A percentile compares a stretch with the other conserved stretches of the same genome.
These are phyloP conservation scores for Sclerotinia glacialis DNA, from an alignment of 2,329 filamentous ascomycete genomes.

Conservation along the genomic window DNA sequence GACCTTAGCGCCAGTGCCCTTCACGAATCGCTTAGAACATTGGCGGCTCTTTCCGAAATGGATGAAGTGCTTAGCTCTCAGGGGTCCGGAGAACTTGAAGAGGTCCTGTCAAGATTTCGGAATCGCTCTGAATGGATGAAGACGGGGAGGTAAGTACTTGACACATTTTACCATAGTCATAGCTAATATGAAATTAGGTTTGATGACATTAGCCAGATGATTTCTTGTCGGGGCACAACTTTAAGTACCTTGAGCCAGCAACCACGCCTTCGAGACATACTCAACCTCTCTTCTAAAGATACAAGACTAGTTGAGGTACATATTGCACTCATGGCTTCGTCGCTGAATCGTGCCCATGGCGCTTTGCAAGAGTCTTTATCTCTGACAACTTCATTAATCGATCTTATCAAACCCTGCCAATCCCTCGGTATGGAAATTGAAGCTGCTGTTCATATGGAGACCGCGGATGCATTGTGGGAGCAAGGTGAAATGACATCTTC, in stretches of 20 bases:
- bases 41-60: slow-evolving; percentile 77
- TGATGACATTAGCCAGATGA: slow-evolving; percentile 72
- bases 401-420: slow-evolving; percentile 68
- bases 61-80: slow-evolving; percentile 69
- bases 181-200: slow-evolving; percentile 50
- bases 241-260: slow-evolving; percentile 77
- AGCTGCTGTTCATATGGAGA: slow-evolving; percentile 74
- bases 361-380: slow-evolving; percentile 84
- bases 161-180: background rate
- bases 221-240: slow-evolving; percentile 79
- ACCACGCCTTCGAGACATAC: slow-evolving; percentile 56
- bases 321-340: slow-evolving; percentile 71
- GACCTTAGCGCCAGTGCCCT: slow-evolving; percentile 52
- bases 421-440: slow-evolving; percentile 73
- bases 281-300: slow-evolving; percentile 60
- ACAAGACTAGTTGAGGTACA: slow-evolving; percentile 71
- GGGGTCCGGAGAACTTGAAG: slow-evolving; percentile 58
- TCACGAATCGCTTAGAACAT: slow-evolving; percentile 55
- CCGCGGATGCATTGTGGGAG: slow-evolving; percentile 89
- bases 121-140: slow-evolving; percentile 74
- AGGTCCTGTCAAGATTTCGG: slow-evolving; percentile 62
- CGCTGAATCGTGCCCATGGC: slow-evolving; percentile 74
- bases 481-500: slow-evolving; percentile 87
- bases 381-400: slow-evolving; percentile 76
- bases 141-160: slow-evolving; percentile 63